Base-by-base conservation (phyloP, 2,329 filamentous ascomycete species). In the Hawksworthiomyces lignivorus region DNA sequence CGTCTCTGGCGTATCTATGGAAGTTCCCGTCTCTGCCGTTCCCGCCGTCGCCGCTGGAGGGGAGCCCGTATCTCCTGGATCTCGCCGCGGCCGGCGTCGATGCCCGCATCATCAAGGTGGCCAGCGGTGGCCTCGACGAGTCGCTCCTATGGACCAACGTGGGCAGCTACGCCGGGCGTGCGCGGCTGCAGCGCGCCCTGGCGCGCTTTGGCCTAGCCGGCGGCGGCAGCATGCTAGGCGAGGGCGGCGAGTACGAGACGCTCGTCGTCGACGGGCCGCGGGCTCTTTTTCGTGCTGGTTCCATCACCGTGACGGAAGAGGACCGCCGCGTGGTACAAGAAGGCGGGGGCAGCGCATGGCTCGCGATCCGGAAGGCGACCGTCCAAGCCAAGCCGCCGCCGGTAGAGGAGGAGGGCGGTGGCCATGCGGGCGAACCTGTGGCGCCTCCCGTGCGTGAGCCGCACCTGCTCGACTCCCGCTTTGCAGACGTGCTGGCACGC, bases 231-330 rank as follows among this genome's bases (percentile, higher is more conserved):
- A 77, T 89, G 9, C 64, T 97, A 15, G 92, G 92, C 1, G 92
- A 97, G 60, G 92, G 92, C 6, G 92, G 92, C 4, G 92, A 97
- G 67, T 97, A 94, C 61, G 92, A 97, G 72, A 97, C 88, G 22
- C 67, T 97, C 39, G 87, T 92, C 33, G 56, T 97, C 27, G 79
- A 88, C 61, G 92, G 90, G 10, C 90, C 90, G 8, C 54, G 56
- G 1, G 65, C 67, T 37, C 59, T 96, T 46, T 96, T 92, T 72
- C 75, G 72, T 50, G 4, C 18, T 2, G 49, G 45, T 1, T 75
- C 70, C 39, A 83, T 97, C 48, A 65, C 69, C 31, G 67, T 96
- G 24, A 64, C 64, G 0, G 71, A 76, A 2, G 59, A 61, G 4
- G 70, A 72, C 44, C 70, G 65, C 43, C 64, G 63, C 39, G 62